Evolutionary conservation across 352 stramenopile genomes (phyloP).

Genomic region (Phytopythium litorale): DNA sequence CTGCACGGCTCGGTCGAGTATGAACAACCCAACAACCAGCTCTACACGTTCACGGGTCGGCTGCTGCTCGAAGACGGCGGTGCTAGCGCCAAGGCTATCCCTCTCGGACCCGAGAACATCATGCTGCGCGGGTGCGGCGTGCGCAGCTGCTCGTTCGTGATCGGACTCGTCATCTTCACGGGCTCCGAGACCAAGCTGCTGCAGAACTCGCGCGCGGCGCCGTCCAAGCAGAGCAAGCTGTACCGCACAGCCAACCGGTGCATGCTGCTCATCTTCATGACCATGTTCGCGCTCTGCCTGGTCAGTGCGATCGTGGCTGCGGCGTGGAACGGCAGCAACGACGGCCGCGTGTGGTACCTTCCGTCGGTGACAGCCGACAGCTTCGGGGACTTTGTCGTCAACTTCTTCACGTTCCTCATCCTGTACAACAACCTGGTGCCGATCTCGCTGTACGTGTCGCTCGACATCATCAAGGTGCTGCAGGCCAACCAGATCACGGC

Average conservation of each 20-base stretch:
- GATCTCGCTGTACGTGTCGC: slow-evolving; percentile 95
- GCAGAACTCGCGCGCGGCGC: slow-evolving; percentile 66
- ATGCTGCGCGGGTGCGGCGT: slow-evolving; percentile 92
- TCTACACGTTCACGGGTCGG: slow-evolving; percentile 72
- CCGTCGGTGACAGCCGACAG: slow-evolving; percentile 29
- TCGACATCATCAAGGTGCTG: slow-evolving; percentile 92
- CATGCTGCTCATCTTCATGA: slow-evolving; percentile 69
- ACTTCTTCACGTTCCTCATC: slow-evolving; percentile 92
- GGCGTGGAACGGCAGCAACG: slow-evolving; percentile 32
- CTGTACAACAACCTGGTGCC: slow-evolving; percentile 96
- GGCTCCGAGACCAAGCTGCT: slow-evolving; percentile 85
- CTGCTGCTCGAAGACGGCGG: slow-evolving; percentile 31
- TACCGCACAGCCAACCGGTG: slow-evolving; percentile 79
- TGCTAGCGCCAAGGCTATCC: slow-evolving; percentile 12
- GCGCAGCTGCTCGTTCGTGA: slow-evolving; percentile 93
- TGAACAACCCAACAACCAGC: slow-evolving; percentile 75
- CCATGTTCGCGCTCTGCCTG: slow-evolving; percentile 63
- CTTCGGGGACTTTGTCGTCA: slow-evolving; percentile 42
- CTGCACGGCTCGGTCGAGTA: slow-evolving; percentile 54
- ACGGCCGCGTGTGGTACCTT: slow-evolving; percentile 47
- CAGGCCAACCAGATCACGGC: slow-evolving; percentile 85
- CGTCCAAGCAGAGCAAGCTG: slow-evolving; percentile 84
- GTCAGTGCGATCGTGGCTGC: slow-evolving; percentile 34
- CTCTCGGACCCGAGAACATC: slow-evolving; percentile 78
- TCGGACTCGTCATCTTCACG: slow-evolving; percentile 93